phyloP scores from a whole-genome alignment of 106 monocot species.

The Phalaenopsis aphrodite region DNA sequence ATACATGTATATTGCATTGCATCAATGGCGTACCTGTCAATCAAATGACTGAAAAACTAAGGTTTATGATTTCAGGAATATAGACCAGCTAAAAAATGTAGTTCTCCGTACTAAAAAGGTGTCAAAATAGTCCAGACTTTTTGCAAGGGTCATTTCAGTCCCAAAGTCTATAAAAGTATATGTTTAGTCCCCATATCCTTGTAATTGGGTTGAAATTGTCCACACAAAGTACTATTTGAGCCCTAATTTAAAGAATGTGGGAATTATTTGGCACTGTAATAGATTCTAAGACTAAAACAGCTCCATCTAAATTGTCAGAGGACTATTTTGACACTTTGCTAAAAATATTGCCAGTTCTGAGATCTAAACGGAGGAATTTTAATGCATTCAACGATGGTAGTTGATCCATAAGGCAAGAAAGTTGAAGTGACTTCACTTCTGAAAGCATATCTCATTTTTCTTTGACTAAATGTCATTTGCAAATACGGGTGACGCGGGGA shows the following conservation, averaged over 20 bases:
- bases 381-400: background rate
- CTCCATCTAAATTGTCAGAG: too few species aligned
- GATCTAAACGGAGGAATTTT: background rate
- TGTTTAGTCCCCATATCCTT: too few species aligned
- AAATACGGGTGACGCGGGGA: background rate
- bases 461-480: background rate
- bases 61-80: background rate
- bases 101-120: background rate
- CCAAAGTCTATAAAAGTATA: too few species aligned
- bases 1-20: constrained; percentile 66
- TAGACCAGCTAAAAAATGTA: background rate
- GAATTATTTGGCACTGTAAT: too few species aligned
- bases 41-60: background rate
- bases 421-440: background rate
- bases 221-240: too few species aligned
- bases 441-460: too few species aligned
- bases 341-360: background rate
- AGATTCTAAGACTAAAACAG: too few species aligned
- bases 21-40: constrained; percentile 75
- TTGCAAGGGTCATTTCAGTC: too few species aligned
- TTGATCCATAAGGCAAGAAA: background rate
- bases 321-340: too few species aligned
- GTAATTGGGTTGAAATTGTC: too few species aligned
- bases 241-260: background rate
- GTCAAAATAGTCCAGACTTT: too few species aligned